phyloP scores from a whole-genome alignment of 2,329 filamentous ascomycete genomes.

The Aspergillus fijiensis region DNA sequence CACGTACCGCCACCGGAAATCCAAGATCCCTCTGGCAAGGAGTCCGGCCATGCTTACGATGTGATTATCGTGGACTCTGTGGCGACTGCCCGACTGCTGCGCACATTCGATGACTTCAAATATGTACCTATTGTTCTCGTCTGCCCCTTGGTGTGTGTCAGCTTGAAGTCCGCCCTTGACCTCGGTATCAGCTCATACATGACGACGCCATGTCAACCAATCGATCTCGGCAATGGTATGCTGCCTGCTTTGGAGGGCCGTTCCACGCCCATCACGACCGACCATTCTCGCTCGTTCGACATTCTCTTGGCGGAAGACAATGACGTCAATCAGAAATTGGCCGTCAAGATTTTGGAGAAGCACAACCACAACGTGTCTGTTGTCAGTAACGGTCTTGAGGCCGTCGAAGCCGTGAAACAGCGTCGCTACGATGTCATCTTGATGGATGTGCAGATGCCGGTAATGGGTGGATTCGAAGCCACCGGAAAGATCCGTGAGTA shows the following conservation, averaged over 20 bases:
- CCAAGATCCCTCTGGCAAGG: slow-evolving; percentile 51
- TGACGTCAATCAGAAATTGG: slow-evolving; percentile 91
- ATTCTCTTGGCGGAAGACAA: slow-evolving; percentile 97
- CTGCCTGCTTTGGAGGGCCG: slow-evolving; percentile 92
- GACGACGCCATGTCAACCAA: slow-evolving; percentile 92
- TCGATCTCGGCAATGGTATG: slow-evolving; percentile 94
- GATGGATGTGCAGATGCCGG: slow-evolving; percentile 99
- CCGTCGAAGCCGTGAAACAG: slow-evolving; percentile 85
- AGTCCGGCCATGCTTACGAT: slow-evolving; percentile 69
- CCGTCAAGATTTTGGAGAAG: slow-evolving; percentile 95
- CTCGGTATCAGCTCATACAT: slow-evolving; percentile 98
- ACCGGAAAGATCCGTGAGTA: slow-evolving; percentile 96
- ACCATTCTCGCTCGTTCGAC: slow-evolving; percentile 93
- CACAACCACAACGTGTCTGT: slow-evolving; percentile 73
- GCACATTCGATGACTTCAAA: slow-evolving; percentile 92
- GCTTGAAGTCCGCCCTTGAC: slow-evolving; percentile 88
- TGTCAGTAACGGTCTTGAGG: slow-evolving; percentile 91
- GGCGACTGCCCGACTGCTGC: slow-evolving; percentile 79
- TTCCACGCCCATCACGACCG: slow-evolving; percentile 84
- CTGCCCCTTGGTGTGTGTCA: slow-evolving; percentile 85
- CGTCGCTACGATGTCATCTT: slow-evolving; percentile 94
- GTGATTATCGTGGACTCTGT: slow-evolving; percentile 95
- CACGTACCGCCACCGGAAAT: slow-evolving; percentile 60
- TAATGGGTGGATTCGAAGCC: slow-evolving; percentile 98
- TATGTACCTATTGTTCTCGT: slow-evolving; percentile 94